Evolutionary conservation across 129 eudicot genomes (phyloP), one percentile per base, ranked within the genome.

Genomic region (Arctium minus): DNA sequence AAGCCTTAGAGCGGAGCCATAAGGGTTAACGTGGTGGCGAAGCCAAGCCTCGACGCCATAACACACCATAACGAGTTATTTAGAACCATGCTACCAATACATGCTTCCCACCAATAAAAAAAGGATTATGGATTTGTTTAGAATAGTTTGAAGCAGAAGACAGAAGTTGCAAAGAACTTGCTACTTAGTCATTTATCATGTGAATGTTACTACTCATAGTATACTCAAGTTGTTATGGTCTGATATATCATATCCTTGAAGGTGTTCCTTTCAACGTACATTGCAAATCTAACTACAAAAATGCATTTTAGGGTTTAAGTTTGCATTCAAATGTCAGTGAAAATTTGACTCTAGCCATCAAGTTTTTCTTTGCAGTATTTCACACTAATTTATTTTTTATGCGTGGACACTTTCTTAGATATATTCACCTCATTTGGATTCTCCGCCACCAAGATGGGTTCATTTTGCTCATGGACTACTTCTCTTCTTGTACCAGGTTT

Each of bases 371-470:
- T 70, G 73, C 42, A 48, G 73, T 60, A 60, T 46, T 6, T 50
- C 44, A 22, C 76, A 80, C 78, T 62, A 50, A 53, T 76, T 37
- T 44, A 4, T 73, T 1, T 39, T 40, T 31, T 22, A 67, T 35
- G 18, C 32, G 29, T 81, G 70, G 77, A 33, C 17, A 27, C 10
- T 38, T 37, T 67, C 80, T 38, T 87, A 96, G 99, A 87, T 96
- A 72, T 96, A 96, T 87, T 93, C 99, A 76, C 98, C 98, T 85
- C 94, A 79, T 39, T 80, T 96, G 88, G 99, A 96, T 87, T 85
- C 97, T 15, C 89, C 99, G 73, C 99, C 99, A 31, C 99, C 99
- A 74, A 93, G 99, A 92, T 96, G 99, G 99, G 99, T 96, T 80
- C 86, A 93, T 86, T 86, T 96, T 82, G 93, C 94, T 35, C 99